Evolutionary conservation across 768 basidiomycete species (phyloP).

Genomic region (Kondoa malvinella): DNA sequence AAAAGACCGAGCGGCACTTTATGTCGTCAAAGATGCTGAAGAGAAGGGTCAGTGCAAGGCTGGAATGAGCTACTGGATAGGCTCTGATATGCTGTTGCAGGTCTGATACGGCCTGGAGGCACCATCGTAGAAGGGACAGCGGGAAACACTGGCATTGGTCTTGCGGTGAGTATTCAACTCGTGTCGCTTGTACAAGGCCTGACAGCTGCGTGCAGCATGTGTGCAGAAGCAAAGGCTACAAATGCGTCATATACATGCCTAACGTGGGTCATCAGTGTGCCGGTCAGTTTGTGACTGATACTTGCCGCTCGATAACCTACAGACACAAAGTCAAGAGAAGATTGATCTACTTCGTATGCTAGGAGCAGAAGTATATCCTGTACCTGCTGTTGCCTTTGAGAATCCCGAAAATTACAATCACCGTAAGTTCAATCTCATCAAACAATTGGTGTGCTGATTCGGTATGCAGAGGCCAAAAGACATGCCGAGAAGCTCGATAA

Average conservation of each 20-base stretch:
- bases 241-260: constrained; percentile 99
- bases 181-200: background rate
- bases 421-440: constrained; percentile 29
- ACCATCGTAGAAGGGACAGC: constrained; percentile 96
- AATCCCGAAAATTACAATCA: constrained; percentile 95
- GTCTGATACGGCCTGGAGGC: constrained; percentile 71
- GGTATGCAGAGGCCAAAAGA: constrained; percentile 51
- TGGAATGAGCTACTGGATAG: background rate
- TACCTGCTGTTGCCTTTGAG: constrained; percentile 74
- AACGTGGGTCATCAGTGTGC: constrained; percentile 50
- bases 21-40: constrained; percentile 67
- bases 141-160: constrained; percentile 91
- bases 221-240: constrained; percentile 79
- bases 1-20: constrained; percentile 62
- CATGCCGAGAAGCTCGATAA: constrained; percentile 57
- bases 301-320: background rate
- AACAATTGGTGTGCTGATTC: background rate
- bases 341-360: constrained; percentile 94
- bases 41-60: constrained; percentile 51
- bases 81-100: too few relatives aligned
- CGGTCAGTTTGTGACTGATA: background rate
- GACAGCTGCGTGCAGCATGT: constrained; percentile 41
- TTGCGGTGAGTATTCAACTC: constrained; percentile 34
- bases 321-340: constrained; percentile 76
- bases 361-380: constrained; percentile 88